These are phyloP conservation scores for Euphorbia corollata DNA, from an alignment of 441 rosid species.

Conservation along the genomic window DNA sequence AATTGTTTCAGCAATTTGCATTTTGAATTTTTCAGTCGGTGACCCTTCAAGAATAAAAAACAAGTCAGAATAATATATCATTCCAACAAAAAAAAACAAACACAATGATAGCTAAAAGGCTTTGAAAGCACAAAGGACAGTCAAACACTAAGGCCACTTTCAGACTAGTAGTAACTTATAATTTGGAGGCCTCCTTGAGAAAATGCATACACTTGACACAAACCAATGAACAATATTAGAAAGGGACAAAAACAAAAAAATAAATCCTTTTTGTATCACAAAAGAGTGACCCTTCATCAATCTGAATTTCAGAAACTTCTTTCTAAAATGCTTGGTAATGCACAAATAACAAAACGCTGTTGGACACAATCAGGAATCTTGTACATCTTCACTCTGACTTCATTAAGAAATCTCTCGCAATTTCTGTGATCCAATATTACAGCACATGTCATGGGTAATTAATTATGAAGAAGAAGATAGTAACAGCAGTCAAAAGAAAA, in stretches of 20 bases:
- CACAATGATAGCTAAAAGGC: conserved; percentile 1
- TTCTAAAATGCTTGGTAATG: background rate
- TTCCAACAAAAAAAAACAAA: background rate
- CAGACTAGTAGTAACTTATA: background rate
- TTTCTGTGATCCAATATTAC: background rate
- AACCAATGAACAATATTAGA: background rate
- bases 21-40: conserved; percentile 77
- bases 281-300: background rate
- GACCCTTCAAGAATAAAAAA: conserved; percentile 52
- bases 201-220: background rate
- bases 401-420: background rate
- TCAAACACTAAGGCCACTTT: background rate
- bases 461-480: background rate
- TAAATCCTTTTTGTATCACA: background rate
- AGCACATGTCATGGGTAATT: background rate
- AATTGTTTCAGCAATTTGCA: conserved; percentile 77
- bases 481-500: background rate
- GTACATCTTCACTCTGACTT: background rate
- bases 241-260: background rate
- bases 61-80: conserved; percentile 15
- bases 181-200: background rate
- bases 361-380: background rate
- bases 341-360: background rate
- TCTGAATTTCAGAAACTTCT: background rate
- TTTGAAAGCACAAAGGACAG: background rate